Base-by-base conservation (phyloP, 192 early-diverging fungal genomes). In the Coemansia sp. region DNA sequence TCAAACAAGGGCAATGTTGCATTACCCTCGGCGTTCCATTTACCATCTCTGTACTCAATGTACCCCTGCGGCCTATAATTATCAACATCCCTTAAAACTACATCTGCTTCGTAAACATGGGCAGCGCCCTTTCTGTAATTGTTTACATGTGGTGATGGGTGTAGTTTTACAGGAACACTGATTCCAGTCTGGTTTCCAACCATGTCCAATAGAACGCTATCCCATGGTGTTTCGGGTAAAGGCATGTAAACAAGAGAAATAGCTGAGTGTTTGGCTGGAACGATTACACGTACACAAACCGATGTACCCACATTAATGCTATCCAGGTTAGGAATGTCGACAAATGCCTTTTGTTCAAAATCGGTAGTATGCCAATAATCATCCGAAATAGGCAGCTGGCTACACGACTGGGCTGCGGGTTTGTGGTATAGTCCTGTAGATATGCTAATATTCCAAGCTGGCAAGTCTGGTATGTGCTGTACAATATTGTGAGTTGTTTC, bases 211-310 rank as follows among this genome's bases (percentile, higher is more conserved):
- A 55, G 11, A 38, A 55, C 28, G 21, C 53, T 55, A n/a, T 55
- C 53, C 53, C 53, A 55, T 19, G 53, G 53, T 24, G 31, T 55
- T 14, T 55, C 30, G 8, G 53, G 53, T 3, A 55, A 33, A 40
- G 53, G 53, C 35, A 50, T 49, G 47, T 59, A 76, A 9, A 24
- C 22, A 9, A 21, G 14, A 9, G 33, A 54, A 3, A 19, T 5
- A 0, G 7, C 16, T 2, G 45, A 27, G 11, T 18, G 45, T 14
- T 28, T 56, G 33, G 62, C 58, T 6, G 75, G 75, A 12, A 82
- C 64, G 5, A 82, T 63, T 10, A 75, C 60, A 21, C 81, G 62
- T 7, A 82, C 56, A 23, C 81, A 82, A 0, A 78, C 32, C 3
- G 65, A 60, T 10, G 69, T 61, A 23, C 63, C 71, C 5, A 58